Evolutionary conservation across 768 basidiomycete species (phyloP).

Genomic region (Pisolithus orientalis): DNA sequence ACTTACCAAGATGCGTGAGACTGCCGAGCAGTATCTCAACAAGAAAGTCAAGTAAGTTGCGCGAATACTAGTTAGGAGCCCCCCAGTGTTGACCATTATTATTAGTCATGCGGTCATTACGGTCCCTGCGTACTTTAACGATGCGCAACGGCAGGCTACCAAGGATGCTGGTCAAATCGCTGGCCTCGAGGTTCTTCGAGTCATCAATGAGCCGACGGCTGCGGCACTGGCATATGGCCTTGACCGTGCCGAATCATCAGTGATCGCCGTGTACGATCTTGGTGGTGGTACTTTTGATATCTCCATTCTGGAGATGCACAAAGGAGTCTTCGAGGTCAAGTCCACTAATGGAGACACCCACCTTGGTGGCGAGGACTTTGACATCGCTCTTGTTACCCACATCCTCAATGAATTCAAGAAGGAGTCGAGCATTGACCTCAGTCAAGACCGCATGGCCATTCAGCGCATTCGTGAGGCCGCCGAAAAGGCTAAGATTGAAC

Average conservation of each 20-base stretch:
- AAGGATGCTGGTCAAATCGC: slow-evolving; percentile 98
- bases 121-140: slow-evolving; percentile 99
- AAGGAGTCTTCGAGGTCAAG: slow-evolving; percentile 99
- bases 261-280: slow-evolving; percentile 98
- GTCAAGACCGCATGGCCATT: slow-evolving; percentile 89
- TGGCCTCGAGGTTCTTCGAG: slow-evolving; percentile 93
- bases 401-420: slow-evolving; percentile 93
- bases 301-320: slow-evolving; percentile 98
- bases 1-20: slow-evolving; percentile 90
- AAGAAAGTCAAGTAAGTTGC: slow-evolving; percentile 83
- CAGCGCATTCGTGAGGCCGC: slow-evolving; percentile 99
- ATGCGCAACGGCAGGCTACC: slow-evolving; percentile 97
- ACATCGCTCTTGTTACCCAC: slow-evolving; percentile 81
- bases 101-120: slow-evolving; percentile 83
- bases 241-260: slow-evolving; percentile 70
- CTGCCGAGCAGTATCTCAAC: slow-evolving; percentile 88
- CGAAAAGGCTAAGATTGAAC: slow-evolving; percentile 98
- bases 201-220: slow-evolving; percentile 98
- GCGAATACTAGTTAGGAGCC: not conserved
- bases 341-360: slow-evolving; percentile 99
- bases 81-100: not conserved
- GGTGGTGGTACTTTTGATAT: slow-evolving; percentile 99
- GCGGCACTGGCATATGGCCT: slow-evolving; percentile 98
- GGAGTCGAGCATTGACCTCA: slow-evolving; percentile 76
- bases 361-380: slow-evolving; percentile 96